phyloP scores from a whole-genome alignment of 2,329 filamentous ascomycete species.

The Dactylellina sp. region DNA sequence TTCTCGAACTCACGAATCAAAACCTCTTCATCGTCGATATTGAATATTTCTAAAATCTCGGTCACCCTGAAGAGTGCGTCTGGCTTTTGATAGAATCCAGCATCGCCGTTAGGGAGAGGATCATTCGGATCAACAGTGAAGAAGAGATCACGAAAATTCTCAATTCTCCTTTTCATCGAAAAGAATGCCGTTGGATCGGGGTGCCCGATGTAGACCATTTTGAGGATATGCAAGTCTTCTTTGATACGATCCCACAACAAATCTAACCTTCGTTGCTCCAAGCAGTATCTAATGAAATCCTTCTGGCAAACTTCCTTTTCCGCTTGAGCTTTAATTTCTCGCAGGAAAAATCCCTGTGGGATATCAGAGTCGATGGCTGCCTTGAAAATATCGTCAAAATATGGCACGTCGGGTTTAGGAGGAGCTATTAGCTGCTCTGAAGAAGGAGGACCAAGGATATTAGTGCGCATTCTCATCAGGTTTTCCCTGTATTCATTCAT shows the following conservation, averaged over 20 bases:
- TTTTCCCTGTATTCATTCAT: constrained; percentile 5
- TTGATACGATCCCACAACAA: constrained; percentile 7
- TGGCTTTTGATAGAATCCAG: neutral
- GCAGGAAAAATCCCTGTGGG: constrained; percentile 13
- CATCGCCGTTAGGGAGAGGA: neutral
- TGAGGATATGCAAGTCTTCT: constrained; percentile 2
- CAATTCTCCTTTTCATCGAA: constrained; percentile 21
- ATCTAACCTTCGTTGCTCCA: constrained; percentile 1
- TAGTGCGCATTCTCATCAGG: constrained; percentile 4
- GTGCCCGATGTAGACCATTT: constrained; percentile 12
- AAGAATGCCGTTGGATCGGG: constrained; percentile 2
- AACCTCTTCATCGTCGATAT: constrained; percentile 5
- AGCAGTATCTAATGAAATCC: constrained; percentile 19
- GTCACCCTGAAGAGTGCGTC: neutral
- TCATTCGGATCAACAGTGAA: neutral
- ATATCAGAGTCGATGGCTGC: constrained; percentile 28
- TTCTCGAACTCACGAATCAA: neutral
- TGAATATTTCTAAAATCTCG: constrained; percentile 16
- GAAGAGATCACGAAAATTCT: constrained; percentile 25
- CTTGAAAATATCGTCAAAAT: constrained; percentile 46
- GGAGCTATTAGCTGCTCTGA: constrained; percentile 5
- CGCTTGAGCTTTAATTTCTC: constrained; percentile 32
- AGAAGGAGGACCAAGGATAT: neutral
- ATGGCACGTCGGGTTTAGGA: constrained; percentile 32
- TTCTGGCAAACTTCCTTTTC: constrained; percentile 8